Percentiles rank a stretch among this genome's conserved stretches.
Conservation (phyloP, 208 protist species). For the Porcisia deanei region DNA sequence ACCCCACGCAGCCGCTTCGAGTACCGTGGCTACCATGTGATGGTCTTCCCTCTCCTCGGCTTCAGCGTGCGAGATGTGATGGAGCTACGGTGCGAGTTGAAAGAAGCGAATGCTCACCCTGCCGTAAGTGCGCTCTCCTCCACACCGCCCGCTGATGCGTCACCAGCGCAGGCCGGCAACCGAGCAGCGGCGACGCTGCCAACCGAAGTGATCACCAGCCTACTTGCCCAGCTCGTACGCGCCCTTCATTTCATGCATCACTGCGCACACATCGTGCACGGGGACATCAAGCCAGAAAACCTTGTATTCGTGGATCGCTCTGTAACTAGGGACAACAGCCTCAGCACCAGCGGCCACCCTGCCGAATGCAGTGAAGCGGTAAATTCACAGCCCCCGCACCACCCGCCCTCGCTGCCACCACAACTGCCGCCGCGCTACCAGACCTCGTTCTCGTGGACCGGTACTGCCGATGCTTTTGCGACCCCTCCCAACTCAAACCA, state of each 20-base stretch:
- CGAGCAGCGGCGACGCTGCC: conserved; percentile 12
- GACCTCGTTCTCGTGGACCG: background rate
- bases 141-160: background rate
- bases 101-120: conserved; percentile 4
- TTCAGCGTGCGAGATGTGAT: conserved; percentile 67
- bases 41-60: conserved; percentile 61
- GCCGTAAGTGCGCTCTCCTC: background rate
- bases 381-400: background rate
- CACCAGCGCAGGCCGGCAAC: background rate
- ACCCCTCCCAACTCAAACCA: background rate
- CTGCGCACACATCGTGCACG: conserved; percentile 86
- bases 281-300: conserved; percentile 95
- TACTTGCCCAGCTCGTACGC: conserved; percentile 83
- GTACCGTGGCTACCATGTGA: conserved; percentile 58
- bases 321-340: background rate
- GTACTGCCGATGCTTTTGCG: background rate
- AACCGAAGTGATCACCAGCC: conserved; percentile 22
- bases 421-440: background rate
- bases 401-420: background rate
- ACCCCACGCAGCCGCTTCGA: conserved; percentile 37
- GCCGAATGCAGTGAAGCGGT: conserved; percentile 20
- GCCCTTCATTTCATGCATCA: conserved; percentile 71
- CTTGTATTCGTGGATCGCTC: conserved; percentile 50
- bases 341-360: background rate
- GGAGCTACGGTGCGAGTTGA: conserved; percentile 32